These are phyloP conservation scores for Mortierella sp. DNA, from an alignment of 371 early-diverging fungal genomes.

Conservation along the genomic window DNA sequence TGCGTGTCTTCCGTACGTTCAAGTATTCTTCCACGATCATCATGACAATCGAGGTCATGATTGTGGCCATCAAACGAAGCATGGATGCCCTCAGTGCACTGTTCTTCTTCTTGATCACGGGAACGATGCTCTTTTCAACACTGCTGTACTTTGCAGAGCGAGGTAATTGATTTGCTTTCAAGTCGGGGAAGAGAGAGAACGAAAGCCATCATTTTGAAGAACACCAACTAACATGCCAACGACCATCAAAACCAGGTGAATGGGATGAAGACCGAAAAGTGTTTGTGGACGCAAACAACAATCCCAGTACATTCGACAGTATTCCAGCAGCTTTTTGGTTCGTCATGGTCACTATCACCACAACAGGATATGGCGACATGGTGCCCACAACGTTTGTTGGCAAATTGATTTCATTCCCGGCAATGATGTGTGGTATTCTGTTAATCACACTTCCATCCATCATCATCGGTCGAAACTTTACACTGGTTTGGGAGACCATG, in stretches of 20 bases:
- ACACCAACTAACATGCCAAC: too few species aligned
- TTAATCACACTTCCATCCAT: slow-evolving; percentile 89
- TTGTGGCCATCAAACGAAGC: slow-evolving; percentile 82
- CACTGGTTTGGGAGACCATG: slow-evolving; percentile 87
- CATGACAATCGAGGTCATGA: slow-evolving; percentile 90
- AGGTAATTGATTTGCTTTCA: too few species aligned
- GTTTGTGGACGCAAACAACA: slow-evolving; percentile 62
- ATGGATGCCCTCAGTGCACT: slow-evolving; percentile 84
- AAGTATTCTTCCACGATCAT: slow-evolving; percentile 79
- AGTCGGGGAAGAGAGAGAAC: too few species aligned
- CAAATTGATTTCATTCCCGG: slow-evolving; percentile 85
- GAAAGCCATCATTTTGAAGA: too few species aligned
- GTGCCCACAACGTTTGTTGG: slow-evolving; percentile 87
- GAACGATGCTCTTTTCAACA: slow-evolving; percentile 79
- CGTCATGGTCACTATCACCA: slow-evolving; percentile 85
- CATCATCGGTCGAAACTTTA: slow-evolving; percentile 89
- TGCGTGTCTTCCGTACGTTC: slow-evolving; percentile 86
- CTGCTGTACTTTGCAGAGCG: slow-evolving; percentile 89
- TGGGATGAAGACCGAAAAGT: slow-evolving; percentile 79
- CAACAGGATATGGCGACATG: slow-evolving; percentile 90
- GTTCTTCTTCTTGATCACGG: slow-evolving; percentile 81
- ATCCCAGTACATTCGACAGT: slow-evolving; percentile 75
- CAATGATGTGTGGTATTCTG: slow-evolving; percentile 87
- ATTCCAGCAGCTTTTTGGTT: slow-evolving; percentile 90
- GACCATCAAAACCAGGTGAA: slow-evolving; percentile 56